Evolutionary conservation across 2,329 filamentous ascomycete genomes (phyloP), one percentile per base, ranked within the genome.

Genomic region (Pseudogymnoascus sp.): DNA sequence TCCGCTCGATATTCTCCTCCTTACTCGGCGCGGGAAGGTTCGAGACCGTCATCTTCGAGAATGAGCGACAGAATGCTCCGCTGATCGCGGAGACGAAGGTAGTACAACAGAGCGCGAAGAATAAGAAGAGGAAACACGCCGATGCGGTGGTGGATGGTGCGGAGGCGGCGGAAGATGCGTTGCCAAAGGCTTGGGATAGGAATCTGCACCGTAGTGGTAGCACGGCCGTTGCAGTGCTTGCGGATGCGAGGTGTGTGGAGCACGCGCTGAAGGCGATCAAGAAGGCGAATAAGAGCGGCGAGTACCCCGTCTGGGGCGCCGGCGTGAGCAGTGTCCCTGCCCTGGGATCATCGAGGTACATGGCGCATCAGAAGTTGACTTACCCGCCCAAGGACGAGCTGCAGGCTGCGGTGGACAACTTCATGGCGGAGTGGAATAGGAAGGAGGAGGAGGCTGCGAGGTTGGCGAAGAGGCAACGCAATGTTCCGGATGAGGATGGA

Each of bases 401-500:
- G n/a, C 86, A 95, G 70, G 76, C 79, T 39, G 82, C 85, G 3
- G 87, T 96, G 24, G 92, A 97, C 70, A 84, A 86, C 36, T 97
- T 92, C 78, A 96, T 97, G 81, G 82, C 83, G 21, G 79, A 85
- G n/a, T 97, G 92, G 77, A 88, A 80, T 76, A 83, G 71, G 76
- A 90, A 79, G 76, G 89, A 82, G 79, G 84, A 74, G 75, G 87
- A 79, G 74, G 86, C 79, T 67, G 81, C 70, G 66, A 86, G 77
- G 76, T 81, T 78, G 71, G 88, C 76, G 71, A 85, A 84, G 75
- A 77, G 82, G 61, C 77, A 87, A 64, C 85, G 90, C 64, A 87
- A 88, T 67, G 86, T 91, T 69, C 91, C 93, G 0, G 94, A 99
- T 73, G 92, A 91, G 70, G 94, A 99, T 73, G 94, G 94, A 1